phyloP scores from a whole-genome alignment of 352 stramenopile species.

The Pythium aphanidermatum region DNA sequence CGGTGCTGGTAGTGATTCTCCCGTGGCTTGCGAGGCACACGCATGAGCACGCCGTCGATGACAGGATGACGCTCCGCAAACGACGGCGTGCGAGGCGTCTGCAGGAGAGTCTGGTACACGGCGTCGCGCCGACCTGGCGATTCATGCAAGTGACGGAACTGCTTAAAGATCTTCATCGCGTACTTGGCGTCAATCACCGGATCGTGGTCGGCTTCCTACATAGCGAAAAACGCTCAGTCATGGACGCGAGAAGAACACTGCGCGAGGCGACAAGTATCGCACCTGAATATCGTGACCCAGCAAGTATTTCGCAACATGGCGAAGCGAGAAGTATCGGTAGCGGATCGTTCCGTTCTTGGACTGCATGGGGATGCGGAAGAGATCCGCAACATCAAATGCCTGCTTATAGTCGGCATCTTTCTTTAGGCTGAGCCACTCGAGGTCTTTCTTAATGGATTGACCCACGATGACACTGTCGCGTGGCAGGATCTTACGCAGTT shows the following conservation, averaged over 20 bases:
- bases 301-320: slow-evolving; percentile 79
- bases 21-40: slow-evolving; percentile 47
- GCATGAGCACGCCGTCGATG: slow-evolving; percentile 82
- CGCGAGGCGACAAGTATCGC: not conserved
- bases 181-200: slow-evolving; percentile 82
- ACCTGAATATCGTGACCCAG: slow-evolving; percentile 78
- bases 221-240: not conserved
- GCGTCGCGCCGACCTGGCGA: slow-evolving; percentile 65
- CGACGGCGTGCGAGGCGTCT: slow-evolving; percentile 77
- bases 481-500: slow-evolving; percentile 73
- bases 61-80: slow-evolving; percentile 78
- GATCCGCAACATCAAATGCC: slow-evolving; percentile 78
- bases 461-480: slow-evolving; percentile 86
- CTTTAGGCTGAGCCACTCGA: slow-evolving; percentile 86
- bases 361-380: slow-evolving; percentile 81
- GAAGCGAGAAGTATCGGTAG: slow-evolving; percentile 82
- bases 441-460: slow-evolving; percentile 91
- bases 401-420: slow-evolving; percentile 81
- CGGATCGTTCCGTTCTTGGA: slow-evolving; percentile 62
- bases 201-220: slow-evolving; percentile 70
- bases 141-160: slow-evolving; percentile 79
- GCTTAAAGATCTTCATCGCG: slow-evolving; percentile 88
- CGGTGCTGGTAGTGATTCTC: slow-evolving; percentile 6
- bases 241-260: not conserved
- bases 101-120: slow-evolving; percentile 74